These are phyloP conservation scores for Chenopodium album DNA, from an alignment of 148 eudicot genomes.

Conservation along the genomic window DNA sequence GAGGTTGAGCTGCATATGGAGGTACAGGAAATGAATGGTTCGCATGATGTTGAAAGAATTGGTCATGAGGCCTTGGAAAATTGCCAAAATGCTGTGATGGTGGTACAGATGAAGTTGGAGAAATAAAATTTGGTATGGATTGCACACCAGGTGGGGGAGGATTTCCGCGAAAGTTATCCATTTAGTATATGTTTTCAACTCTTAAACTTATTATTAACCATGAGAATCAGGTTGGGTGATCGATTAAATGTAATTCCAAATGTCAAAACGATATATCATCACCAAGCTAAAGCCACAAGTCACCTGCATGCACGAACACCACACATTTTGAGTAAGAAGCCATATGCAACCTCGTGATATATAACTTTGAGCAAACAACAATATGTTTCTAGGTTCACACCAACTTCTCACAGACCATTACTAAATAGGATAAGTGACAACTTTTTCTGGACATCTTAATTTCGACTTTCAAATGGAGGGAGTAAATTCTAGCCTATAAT, in stretches of 20 bases:
- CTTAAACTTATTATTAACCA: not conserved
- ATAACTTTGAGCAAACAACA: not conserved
- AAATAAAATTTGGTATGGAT: constrained; percentile 30
- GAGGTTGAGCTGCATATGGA: constrained; percentile 31
- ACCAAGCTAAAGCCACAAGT: not conserved
- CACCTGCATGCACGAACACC: not conserved
- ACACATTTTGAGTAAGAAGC: not conserved
- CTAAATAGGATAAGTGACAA: too few relatives aligned
- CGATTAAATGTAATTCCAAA: not conserved
- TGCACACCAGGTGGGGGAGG: constrained; percentile 83
- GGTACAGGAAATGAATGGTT: constrained; percentile 34
- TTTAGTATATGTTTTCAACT: constrained; percentile 13
- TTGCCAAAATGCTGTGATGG: constrained; percentile 42
- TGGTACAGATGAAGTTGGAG: constrained; percentile 19
- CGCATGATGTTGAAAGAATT: constrained; percentile 34
- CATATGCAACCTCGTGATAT: not conserved
- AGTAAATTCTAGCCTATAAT: not conserved
- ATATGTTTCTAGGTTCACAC: not conserved
- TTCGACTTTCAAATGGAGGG: too few relatives aligned
- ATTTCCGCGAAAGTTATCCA: constrained; percentile 52
- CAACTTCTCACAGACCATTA: too few relatives aligned
- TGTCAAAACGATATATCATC: not conserved
- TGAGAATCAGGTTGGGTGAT: not conserved
- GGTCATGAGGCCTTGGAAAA: constrained; percentile 32
- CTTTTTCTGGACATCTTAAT: too few relatives aligned